Evolutionary conservation across 108 stramenopile genomes (phyloP), one percentile per base, ranked within the genome.

Genomic region (Seminavis robusta): DNA sequence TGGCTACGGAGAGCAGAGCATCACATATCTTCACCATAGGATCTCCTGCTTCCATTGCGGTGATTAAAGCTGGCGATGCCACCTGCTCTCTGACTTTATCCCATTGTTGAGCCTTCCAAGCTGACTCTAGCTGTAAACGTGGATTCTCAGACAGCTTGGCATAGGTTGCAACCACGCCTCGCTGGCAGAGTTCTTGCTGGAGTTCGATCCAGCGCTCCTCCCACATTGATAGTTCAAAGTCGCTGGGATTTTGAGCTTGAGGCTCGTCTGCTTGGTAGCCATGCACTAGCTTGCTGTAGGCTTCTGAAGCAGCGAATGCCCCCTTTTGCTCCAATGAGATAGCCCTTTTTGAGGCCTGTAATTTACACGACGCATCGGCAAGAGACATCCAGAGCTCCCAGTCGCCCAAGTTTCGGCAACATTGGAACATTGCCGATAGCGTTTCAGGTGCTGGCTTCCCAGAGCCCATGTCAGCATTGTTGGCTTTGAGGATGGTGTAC

Each of bases 71-170:
- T 24, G 85, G 73, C 29, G 68, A 56, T 17, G 66, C 56, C 45
- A 74, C 80, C 17, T 90, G 56, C 6, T 45, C 53, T 42, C 80
- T 62, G 17, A 92, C 69, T 46, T 72, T 73, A 24, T 87, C 91
- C 94, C 94, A 97, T 41, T 94, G 80, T 25, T 77, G 74, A 11
- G 64, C 67, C 60, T 95, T 95, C 93, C 91, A 96, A 10, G 91
- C 89, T 41, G 76, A 80, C 57, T 96, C 97, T 50, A 98, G 61
- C 85, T 69, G 55, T 29, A 96, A 69, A 13, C 68, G 61, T 19
- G 71, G 56, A 58, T 89, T 77, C 25, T 71, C 62, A 27, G 74
- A 60, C 1, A 59, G 41, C 7, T 70, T 65, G 11, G 94, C 85
- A 61, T 86, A 90, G 48, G 95, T 90, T 16, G 79, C 67, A 26